phyloP scores from a whole-genome alignment of 192 early-diverging fungal species.

The Gaertneriomyces sp. region DNA sequence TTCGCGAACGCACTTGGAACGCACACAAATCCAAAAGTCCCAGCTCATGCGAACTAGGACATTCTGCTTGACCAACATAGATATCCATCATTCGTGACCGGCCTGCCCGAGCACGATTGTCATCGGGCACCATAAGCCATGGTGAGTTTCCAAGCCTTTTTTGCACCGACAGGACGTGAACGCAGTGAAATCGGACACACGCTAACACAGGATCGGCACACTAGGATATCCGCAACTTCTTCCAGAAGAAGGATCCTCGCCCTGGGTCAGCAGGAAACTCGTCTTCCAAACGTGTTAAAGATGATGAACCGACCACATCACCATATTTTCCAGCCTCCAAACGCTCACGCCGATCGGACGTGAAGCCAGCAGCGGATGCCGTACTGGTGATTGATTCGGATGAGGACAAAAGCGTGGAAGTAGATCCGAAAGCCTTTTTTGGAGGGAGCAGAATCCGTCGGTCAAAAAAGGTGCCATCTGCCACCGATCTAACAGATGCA shows the following conservation, averaged over 20 bases:
- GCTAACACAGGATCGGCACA: not conserved
- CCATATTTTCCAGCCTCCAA: not conserved
- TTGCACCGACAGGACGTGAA: no score
- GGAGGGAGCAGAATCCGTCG: slow-evolving; percentile 4
- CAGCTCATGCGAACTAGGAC: no score
- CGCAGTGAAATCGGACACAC: no score
- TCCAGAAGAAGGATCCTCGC: not conserved
- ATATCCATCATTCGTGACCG: no score
- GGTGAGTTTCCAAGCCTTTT: no score
- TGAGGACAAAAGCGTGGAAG: slow-evolving; percentile 8
- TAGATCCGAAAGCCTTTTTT: slow-evolving; percentile 16
- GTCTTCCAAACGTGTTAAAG: not conserved
- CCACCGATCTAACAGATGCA: not conserved
- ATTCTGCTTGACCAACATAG: no score
- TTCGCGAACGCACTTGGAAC: no score
- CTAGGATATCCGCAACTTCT: slow-evolving; percentile 5
- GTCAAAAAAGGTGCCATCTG: not conserved
- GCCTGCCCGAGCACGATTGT: no score
- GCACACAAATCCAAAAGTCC: no score
- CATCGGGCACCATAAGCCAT: no score
- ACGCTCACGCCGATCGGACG: not conserved
- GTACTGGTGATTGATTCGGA: slow-evolving; percentile 13
- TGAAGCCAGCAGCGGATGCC: not conserved
- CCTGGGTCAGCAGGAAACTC: not conserved
- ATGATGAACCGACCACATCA: not conserved